phyloP scores from a whole-genome alignment of 164 flowering plant genomes.

The Santalum album region DNA sequence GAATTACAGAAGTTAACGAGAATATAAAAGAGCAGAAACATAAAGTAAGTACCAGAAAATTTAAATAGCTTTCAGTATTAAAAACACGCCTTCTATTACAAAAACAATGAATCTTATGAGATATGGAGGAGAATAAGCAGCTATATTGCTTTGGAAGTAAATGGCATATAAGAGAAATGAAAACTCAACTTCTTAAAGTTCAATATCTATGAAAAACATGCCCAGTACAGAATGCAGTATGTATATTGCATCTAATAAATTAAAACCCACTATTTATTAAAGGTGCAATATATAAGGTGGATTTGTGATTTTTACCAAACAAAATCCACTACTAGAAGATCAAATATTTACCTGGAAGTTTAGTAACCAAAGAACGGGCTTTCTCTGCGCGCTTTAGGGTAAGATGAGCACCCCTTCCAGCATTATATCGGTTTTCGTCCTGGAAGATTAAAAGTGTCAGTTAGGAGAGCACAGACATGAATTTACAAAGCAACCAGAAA shows the following conservation, averaged over 20 bases:
- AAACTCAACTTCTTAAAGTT: too few relatives aligned
- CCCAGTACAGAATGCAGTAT: too few relatives aligned
- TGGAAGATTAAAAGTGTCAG: conserved; percentile 13
- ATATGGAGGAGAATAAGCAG: too few relatives aligned
- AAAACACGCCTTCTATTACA: not conserved
- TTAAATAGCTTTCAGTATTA: not conserved
- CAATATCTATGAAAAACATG: too few relatives aligned
- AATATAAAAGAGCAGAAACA: not conserved
- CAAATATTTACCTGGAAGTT: conserved; percentile 71
- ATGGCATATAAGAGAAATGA: too few relatives aligned
- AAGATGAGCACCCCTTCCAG: conserved; percentile 63
- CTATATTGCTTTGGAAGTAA: not conserved
- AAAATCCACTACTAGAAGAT: not conserved
- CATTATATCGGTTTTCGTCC: conserved; percentile 72
- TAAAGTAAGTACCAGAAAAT: not conserved
- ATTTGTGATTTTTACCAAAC: too few relatives aligned
- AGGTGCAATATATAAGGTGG: too few relatives aligned
- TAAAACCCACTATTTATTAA: too few relatives aligned
- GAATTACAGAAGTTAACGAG: too few relatives aligned
- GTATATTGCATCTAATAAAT: too few relatives aligned
- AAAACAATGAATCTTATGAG: too few relatives aligned
- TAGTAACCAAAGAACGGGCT: conserved; percentile 47
- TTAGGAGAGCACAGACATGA: not conserved
- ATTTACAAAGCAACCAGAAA: not conserved
- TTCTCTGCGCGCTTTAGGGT: conserved; percentile 64